A percentile compares a stretch with the other conserved stretches of the same genome.
These are phyloP conservation scores for Cercophora scortea DNA, from an alignment of 495 filamentous ascomycete species.

Conservation along the genomic window DNA sequence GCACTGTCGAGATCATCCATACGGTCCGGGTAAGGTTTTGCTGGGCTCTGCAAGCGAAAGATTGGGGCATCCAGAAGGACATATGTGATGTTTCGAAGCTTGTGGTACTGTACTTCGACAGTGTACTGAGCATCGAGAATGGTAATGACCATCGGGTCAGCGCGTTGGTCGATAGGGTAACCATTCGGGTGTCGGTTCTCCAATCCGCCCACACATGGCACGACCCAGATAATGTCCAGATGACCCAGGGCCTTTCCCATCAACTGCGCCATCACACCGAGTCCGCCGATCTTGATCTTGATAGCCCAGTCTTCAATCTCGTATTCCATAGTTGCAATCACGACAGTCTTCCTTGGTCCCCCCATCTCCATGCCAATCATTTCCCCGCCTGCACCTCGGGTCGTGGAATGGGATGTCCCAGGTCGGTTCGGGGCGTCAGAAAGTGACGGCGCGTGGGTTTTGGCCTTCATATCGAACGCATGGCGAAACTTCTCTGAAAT, in stretches of 20 bases:
- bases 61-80: constrained; percentile 61
- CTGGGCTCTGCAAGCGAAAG: constrained; percentile 55
- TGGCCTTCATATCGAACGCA: too few species aligned
- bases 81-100: constrained; percentile 60
- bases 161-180: constrained; percentile 51
- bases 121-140: constrained; percentile 54
- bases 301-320: constrained; percentile 64
- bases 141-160: constrained; percentile 54
- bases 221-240: constrained; percentile 64
- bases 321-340: constrained; percentile 64
- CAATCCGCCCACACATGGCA: constrained; percentile 62
- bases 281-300: constrained; percentile 64
- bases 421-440: too few species aligned
- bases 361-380: constrained; percentile 45
- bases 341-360: constrained; percentile 16
- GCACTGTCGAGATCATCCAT: constrained; percentile 67
- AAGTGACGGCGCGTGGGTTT: too few species aligned
- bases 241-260: constrained; percentile 65
- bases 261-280: constrained; percentile 61
- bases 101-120: constrained; percentile 58
- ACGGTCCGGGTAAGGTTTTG: constrained; percentile 57
- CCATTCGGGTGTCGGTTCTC: constrained; percentile 27
- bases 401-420: too few species aligned
- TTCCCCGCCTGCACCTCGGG: too few species aligned
- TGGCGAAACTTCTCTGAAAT: constrained; percentile 14